A percentile compares a stretch with the other conserved stretches of the same genome.
These are phyloP conservation scores for Colletotrichum noveboracense DNA, from an alignment of 2,329 filamentous ascomycete genomes.

Conservation along the genomic window DNA sequence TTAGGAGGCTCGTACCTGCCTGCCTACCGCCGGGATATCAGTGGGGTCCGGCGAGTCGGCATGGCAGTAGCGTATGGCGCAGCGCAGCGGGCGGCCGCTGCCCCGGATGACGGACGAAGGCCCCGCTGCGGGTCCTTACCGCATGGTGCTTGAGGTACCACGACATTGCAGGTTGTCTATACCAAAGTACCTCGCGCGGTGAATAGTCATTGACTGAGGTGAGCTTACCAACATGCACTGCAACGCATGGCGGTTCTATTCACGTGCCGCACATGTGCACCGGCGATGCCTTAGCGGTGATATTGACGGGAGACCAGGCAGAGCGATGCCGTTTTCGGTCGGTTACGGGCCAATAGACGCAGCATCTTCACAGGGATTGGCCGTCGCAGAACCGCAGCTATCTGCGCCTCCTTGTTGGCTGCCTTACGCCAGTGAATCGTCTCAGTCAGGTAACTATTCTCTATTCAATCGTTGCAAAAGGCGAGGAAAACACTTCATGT, in stretches of 20 bases:
- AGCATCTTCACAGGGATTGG: background rate
- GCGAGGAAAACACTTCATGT: background rate
- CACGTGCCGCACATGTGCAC: background rate
- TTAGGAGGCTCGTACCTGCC: background rate
- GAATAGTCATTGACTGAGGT: background rate
- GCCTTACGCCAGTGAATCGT: background rate
- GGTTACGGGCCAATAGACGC: background rate
- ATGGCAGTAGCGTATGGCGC: constrained; percentile 3
- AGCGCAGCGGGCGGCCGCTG: background rate
- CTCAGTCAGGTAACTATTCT: background rate
- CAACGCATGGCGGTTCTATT: background rate
- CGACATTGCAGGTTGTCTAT: background rate
- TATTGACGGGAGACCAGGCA: background rate
- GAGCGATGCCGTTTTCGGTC: background rate
- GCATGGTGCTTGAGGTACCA: background rate
- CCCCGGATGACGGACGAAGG: background rate
- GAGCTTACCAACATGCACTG: background rate
- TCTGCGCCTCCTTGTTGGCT: background rate
- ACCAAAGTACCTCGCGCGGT: background rate
- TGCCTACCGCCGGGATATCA: background rate
- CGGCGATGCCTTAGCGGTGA: background rate
- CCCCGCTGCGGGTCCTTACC: constrained; percentile 4
- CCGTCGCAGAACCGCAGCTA: background rate
- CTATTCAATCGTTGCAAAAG: background rate
- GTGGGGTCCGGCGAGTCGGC: background rate